A percentile compares a stretch with the other conserved stretches of the same genome.
Evolutionary conservation across 2,329 filamentous ascomycete species (phyloP).

Genomic region (Periconia sp.): DNA sequence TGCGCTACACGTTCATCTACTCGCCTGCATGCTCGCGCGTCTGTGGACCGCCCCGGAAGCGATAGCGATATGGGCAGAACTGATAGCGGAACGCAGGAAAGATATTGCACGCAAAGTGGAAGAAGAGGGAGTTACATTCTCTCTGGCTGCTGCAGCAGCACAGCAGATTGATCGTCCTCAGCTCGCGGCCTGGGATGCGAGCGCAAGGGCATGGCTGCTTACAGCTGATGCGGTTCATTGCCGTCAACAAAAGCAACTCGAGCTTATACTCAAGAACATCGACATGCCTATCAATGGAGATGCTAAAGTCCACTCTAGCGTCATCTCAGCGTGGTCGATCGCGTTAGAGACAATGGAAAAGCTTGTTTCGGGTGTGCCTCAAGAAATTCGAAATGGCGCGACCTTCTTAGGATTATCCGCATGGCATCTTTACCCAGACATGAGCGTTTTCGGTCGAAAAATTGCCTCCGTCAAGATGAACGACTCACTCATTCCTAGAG

Average conservation of each 20-base stretch:
- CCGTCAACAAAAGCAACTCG: constrained; percentile 11
- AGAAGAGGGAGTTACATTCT: not conserved
- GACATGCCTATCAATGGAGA: constrained; percentile 1
- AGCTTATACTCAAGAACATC: constrained; percentile 16
- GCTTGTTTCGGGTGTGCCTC: constrained; percentile 8
- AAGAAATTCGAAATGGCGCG: constrained; percentile 6
- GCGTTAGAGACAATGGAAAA: constrained; percentile 8
- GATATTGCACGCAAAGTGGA: not conserved
- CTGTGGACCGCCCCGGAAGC: constrained; percentile 32
- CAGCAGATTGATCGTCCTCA: not conserved
- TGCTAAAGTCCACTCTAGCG: not conserved
- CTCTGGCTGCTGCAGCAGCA: not conserved
- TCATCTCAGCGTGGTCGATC: constrained; percentile 11
- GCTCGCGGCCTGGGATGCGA: constrained; percentile 16
- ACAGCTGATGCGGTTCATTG: constrained; percentile 10
- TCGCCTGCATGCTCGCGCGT: constrained; percentile 42
- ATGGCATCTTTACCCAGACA: constrained; percentile 20
- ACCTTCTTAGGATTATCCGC: constrained; percentile 11
- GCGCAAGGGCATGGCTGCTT: constrained; percentile 16
- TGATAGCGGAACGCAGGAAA: constrained; percentile 22
- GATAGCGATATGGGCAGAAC: constrained; percentile 38
- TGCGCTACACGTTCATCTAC: constrained; percentile 35
- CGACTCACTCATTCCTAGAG: not conserved
- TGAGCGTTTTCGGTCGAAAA: constrained; percentile 1
- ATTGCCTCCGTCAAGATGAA: not conserved